A percentile compares a stretch with the other conserved stretches of the same genome.
Evolutionary conservation across 148 eudicot genomes (phyloP).

Genomic region (Limonium bicolor): DNA sequence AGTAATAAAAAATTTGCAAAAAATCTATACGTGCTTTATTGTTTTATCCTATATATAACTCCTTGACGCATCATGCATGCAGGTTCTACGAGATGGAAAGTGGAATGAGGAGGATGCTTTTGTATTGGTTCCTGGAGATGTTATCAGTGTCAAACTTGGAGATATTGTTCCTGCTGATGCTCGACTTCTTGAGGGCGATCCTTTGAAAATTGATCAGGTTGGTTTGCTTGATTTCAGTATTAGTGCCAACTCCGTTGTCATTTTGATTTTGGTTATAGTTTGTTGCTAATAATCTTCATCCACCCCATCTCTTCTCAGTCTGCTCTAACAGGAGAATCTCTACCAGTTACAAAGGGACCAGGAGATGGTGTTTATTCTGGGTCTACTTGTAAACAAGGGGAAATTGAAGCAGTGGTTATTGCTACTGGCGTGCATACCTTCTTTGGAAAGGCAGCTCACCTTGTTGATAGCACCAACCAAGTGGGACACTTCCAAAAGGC

Average conservation of each 20-base stretch:
- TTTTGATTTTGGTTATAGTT: too few relatives aligned
- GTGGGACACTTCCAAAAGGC: constrained; percentile 45
- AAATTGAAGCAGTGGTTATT: constrained; percentile 39
- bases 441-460: constrained; percentile 51
- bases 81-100: constrained; percentile 46
- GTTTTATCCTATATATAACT: too few relatives aligned
- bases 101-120: constrained; percentile 46
- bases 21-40: too few relatives aligned
- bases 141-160: constrained; percentile 39
- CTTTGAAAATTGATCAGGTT: constrained; percentile 44
- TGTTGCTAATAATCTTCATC: too few relatives aligned
- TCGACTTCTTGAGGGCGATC: constrained; percentile 52
- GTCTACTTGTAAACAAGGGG: constrained; percentile 46
- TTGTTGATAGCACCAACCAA: constrained; percentile 35
- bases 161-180: constrained; percentile 53
- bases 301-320: too few relatives aligned
- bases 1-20: too few relatives aligned
- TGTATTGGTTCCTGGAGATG: constrained; percentile 45
- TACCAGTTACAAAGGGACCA: constrained; percentile 33
- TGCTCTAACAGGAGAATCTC: constrained; percentile 44
- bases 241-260: too few relatives aligned
- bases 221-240: too few relatives aligned
- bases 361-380: constrained; percentile 39
- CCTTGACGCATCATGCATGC: too few relatives aligned
- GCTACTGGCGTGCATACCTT: constrained; percentile 44